These are phyloP conservation scores for Magnaporthiopsis incrustans DNA, from an alignment of 2,329 filamentous ascomycete species.

Conservation along the genomic window DNA sequence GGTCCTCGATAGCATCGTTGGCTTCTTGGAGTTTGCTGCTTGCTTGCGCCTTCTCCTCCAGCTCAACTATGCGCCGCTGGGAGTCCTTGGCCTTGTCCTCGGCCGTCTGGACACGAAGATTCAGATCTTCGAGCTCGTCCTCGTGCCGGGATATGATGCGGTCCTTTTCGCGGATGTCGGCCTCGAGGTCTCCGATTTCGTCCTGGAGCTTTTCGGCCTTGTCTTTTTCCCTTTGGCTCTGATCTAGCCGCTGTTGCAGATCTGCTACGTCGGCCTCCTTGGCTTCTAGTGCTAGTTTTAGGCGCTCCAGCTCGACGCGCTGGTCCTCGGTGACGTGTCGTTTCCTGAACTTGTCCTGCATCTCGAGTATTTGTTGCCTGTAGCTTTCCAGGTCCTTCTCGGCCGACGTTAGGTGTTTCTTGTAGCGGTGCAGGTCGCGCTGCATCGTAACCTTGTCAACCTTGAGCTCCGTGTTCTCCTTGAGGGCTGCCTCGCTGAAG, in stretches of 20 bases:
- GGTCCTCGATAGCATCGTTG: slow-evolving; percentile 48
- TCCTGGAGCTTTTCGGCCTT: slow-evolving; percentile 62
- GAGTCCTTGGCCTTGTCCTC: slow-evolving; percentile 52
- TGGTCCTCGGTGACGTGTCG: slow-evolving; percentile 66
- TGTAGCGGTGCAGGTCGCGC: slow-evolving; percentile 76
- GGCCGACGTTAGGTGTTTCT: slow-evolving; percentile 72
- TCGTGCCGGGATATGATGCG: slow-evolving; percentile 65
- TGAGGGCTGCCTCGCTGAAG: slow-evolving; percentile 80
- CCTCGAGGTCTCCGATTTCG: slow-evolving; percentile 68
- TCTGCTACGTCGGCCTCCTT: slow-evolving; percentile 54
- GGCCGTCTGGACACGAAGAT: slow-evolving; percentile 36
- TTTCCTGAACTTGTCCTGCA: slow-evolving; percentile 73
- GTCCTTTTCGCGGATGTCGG: slow-evolving; percentile 68
- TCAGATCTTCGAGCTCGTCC: slow-evolving; percentile 51
- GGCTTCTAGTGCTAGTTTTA: slow-evolving; percentile 49
- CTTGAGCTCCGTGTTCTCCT: slow-evolving; percentile 94
- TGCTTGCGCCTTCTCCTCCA: slow-evolving; percentile 48
- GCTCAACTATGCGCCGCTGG: slow-evolving; percentile 40
- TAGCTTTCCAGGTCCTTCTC: slow-evolving; percentile 84
- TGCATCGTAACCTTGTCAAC: slow-evolving; percentile 87
- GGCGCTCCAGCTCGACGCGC: slow-evolving; percentile 48
- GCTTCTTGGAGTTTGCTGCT: slow-evolving; percentile 47
- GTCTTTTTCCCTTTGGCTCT: slow-evolving; percentile 46
- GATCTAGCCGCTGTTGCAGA: slow-evolving; percentile 50
- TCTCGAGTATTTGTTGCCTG: slow-evolving; percentile 69